Percentiles rank a stretch among this genome's conserved stretches.
phyloP scores from a whole-genome alignment of 2,329 filamentous ascomycete genomes.

The Trichoderma koningii region DNA sequence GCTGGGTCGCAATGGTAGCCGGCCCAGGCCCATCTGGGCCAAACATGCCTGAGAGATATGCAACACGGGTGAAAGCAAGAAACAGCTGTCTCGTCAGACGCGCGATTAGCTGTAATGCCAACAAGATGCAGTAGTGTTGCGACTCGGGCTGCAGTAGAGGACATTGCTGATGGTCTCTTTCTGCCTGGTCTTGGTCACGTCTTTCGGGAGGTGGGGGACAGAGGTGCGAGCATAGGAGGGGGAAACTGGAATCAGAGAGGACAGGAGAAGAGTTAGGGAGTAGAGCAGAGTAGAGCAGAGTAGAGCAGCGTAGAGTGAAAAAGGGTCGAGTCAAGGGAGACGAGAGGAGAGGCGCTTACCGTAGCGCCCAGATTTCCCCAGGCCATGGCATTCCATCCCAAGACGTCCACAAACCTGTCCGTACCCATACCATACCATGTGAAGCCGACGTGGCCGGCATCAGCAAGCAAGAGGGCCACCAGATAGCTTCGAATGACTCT shows the following conservation, averaged over 20 bases:
- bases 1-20: background rate
- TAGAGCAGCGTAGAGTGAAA: background rate
- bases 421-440: conserved; percentile 61
- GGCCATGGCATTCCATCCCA: conserved; percentile 67
- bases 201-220: background rate
- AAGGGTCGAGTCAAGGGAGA: background rate
- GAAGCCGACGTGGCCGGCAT: conserved; percentile 67
- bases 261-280: background rate
- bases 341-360: conserved; percentile 43
- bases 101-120: conserved; percentile 17
- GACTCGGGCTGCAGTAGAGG: background rate
- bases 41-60: conserved; percentile 63
- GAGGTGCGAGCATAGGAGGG: background rate
- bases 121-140: background rate
- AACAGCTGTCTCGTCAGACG: conserved; percentile 45
- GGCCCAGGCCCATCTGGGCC: conserved; percentile 45
- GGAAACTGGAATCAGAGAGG: background rate
- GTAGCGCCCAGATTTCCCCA: conserved; percentile 73
- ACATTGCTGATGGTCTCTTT: background rate
- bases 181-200: background rate
- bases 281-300: background rate
- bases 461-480: conserved; percentile 63
- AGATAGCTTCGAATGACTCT: conserved; percentile 69
- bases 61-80: conserved; percentile 57
- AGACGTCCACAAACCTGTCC: conserved; percentile 54